Percentiles rank a stretch among this genome's conserved stretches.
These are phyloP conservation scores for Chlamydomonas sp. DNA, from an alignment of 139 green algal species.

Conservation along the genomic window DNA sequence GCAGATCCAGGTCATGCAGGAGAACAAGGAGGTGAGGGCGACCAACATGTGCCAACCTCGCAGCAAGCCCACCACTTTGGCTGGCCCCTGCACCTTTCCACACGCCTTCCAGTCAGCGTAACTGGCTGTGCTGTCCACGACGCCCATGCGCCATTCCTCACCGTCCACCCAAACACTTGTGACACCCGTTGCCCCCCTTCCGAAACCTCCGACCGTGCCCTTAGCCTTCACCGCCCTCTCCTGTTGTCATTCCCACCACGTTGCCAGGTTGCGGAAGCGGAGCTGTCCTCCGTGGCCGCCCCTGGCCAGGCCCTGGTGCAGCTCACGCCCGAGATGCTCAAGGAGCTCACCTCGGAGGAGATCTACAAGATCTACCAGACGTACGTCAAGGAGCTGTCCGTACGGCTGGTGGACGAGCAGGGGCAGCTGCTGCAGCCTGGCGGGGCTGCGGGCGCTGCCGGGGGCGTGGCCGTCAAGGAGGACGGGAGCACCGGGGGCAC, in stretches of 20 bases:
- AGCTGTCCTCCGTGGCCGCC: slow-evolving; percentile 20
- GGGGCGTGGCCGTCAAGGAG: not conserved
- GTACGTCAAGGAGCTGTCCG: slow-evolving; percentile 70
- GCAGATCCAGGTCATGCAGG: slow-evolving; percentile 78
- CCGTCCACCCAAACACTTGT: too few relatives aligned
- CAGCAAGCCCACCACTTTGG: too few relatives aligned
- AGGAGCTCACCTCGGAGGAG: slow-evolving; percentile 62
- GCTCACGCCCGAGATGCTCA: slow-evolving; percentile 54
- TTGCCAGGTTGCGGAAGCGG: slow-evolving; percentile 30
- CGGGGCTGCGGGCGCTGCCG: not conserved
- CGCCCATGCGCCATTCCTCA: too few relatives aligned
- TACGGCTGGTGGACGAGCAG: slow-evolving; percentile 47
- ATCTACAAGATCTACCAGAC: slow-evolving; percentile 74
- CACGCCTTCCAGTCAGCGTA: too few relatives aligned
- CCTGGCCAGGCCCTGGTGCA: slow-evolving; percentile 41
- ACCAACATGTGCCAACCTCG: too few relatives aligned
- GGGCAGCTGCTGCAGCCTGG: slow-evolving; percentile 29
- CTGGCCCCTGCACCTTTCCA: too few relatives aligned
- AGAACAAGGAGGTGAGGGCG: slow-evolving; percentile 67
- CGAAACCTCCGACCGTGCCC: not conserved
- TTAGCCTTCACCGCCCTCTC: not conserved
- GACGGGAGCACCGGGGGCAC: not conserved
- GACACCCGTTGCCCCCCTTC: not conserved
- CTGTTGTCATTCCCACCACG: too few relatives aligned
- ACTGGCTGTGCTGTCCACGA: too few relatives aligned